Conservation (phyloP, 1,284 basidiomycete species). For the Irpex rosettiformis region DNA sequence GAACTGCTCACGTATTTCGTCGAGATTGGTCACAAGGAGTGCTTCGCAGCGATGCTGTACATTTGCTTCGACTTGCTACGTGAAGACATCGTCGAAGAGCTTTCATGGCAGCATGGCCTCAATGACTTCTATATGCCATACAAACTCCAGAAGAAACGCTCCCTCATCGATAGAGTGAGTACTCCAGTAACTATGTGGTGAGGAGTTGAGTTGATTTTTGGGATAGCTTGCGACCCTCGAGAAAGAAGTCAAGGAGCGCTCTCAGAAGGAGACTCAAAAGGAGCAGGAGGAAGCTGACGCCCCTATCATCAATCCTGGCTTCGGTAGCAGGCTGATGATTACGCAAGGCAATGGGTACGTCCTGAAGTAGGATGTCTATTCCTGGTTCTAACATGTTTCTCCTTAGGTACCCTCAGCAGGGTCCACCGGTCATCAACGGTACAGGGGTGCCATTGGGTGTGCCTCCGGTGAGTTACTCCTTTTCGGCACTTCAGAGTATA, state of each 20-base stretch:
- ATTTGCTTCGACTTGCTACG: conserved; percentile 92
- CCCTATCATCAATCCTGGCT: conserved; percentile 79
- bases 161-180: conserved; percentile 63
- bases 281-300: conserved; percentile 80
- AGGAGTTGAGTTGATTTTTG: conserved; percentile 16
- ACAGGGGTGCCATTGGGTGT: conserved; percentile 40
- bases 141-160: conserved; percentile 83
- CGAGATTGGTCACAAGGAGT: conserved; percentile 98
- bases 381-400: neutral
- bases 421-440: conserved; percentile 43
- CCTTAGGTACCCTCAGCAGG: conserved; percentile 38
- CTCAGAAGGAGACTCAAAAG: conserved; percentile 81
- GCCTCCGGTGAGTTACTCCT: conserved; percentile 5
- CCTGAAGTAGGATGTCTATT: neutral
- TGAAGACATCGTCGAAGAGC: conserved; percentile 90
- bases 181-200: conserved; percentile 1
- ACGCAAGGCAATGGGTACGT: conserved; percentile 66
- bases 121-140: conserved; percentile 98
- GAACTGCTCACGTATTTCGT: conserved; percentile 94
- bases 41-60: conserved; percentile 89
- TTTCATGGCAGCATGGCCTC: conserved; percentile 93
- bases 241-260: conserved; percentile 79
- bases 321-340: conserved; percentile 55
- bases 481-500: neutral
- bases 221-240: conserved; percentile 67